Evolutionary conservation across 1,284 basidiomycete species (phyloP), one percentile per base, ranked within the genome.

Genomic region (Sanghuangporus weigelae): DNA sequence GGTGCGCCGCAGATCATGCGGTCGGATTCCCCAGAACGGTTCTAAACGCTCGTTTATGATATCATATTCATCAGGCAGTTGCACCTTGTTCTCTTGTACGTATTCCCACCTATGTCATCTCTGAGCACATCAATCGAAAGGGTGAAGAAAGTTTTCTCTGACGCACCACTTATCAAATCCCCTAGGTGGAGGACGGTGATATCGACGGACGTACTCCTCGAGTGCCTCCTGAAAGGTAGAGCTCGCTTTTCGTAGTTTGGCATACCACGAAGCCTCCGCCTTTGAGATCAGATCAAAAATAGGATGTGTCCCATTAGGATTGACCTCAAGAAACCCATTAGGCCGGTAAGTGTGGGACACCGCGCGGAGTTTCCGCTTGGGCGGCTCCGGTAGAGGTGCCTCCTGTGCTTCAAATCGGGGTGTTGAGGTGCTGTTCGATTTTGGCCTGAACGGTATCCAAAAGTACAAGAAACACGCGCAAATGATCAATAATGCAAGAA

Each of bases 81-180:
- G 71, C 36, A 79, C 73, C 7, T 76, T 67, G 68, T 79, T 69
- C 54, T 68, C 66, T 60, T 42, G 75, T 63, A 64, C 62, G 44
- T 67, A 64, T 31, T 44, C 76, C 65, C 65, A 66, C 63, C 63
- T 65, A 16, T 31, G 19, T 39, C 44, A 60, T 12, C 16, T 63
- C n/a, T 59, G 31, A 21, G 26, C 35, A 19, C 44, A 46, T 46
- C 12, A 46, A n/a, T n/a, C n/a, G 16, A 19, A 61, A 19, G 35
- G 7, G 2, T 48, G 12, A 63, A 40, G 23, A 50, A n/a, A 56
- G 16, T 36, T 44, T 0, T 42, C 35, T 51, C 26, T 10, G 19
- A 69, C 76, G 49, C 63, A 79, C 75, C 81, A 83, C 11, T 75
- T 67, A 63, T 86, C 84, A 66, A 87, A 86, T 1, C 83, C 84